These are phyloP conservation scores for Knufia fluminis DNA, from an alignment of 2,329 filamentous ascomycete genomes.

Conservation along the genomic window DNA sequence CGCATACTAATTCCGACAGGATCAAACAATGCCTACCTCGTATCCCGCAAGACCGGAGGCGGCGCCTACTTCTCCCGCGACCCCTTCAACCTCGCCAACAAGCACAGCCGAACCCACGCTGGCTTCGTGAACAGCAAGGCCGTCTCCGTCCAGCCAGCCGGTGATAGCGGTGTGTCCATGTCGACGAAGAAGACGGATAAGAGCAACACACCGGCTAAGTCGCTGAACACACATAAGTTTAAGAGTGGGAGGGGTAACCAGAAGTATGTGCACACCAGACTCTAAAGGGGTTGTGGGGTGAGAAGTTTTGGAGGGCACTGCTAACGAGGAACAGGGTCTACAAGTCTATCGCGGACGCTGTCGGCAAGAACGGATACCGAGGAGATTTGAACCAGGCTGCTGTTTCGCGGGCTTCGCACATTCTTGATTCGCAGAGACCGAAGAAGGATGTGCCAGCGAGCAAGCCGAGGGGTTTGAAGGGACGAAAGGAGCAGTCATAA, in stretches of 20 bases:
- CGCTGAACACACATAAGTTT: conserved; percentile 58
- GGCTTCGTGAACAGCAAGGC: conserved; percentile 94
- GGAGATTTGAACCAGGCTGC: conserved; percentile 66
- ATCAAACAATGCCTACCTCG: conserved; percentile 79
- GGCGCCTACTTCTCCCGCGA: conserved; percentile 88
- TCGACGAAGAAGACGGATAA: conserved; percentile 71
- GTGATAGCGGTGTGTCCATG: conserved; percentile 72
- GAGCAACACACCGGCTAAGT: conserved; percentile 62
- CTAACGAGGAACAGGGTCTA: conserved; percentile 56
- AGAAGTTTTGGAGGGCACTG: background rate
- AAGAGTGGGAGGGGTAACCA: conserved; percentile 63
- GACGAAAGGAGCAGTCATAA: conserved; percentile 51
- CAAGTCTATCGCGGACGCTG: conserved; percentile 73
- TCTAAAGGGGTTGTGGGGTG: too few relatives aligned
- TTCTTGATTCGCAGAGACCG: conserved; percentile 68
- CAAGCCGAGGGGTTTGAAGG: conserved; percentile 74
- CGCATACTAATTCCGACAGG: conserved; percentile 43
- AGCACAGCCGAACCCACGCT: conserved; percentile 85
- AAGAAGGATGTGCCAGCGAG: conserved; percentile 64
- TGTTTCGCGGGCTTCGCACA: conserved; percentile 76
- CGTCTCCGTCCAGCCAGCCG: conserved; percentile 61
- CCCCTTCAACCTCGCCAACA: conserved; percentile 86
- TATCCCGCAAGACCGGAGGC: conserved; percentile 74
- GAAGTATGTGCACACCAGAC: conserved; percentile 58
- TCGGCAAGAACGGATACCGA: conserved; percentile 79